Evolutionary conservation across 2,329 filamentous ascomycete species (phyloP).

Genomic region (Monilinia laxa): DNA sequence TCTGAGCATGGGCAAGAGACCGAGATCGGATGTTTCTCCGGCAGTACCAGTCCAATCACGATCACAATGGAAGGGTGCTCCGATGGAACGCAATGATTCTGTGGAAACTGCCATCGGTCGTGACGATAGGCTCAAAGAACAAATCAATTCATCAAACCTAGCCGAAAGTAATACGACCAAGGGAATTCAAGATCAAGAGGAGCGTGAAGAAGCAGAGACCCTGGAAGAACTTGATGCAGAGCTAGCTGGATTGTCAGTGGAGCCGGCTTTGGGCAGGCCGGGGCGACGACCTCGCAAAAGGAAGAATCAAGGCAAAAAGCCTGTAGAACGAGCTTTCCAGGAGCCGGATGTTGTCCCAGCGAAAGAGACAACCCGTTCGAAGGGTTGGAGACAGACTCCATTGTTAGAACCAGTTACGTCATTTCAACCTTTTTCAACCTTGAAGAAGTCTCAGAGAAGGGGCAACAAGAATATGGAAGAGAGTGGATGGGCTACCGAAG

Average conservation of each 20-base stretch:
- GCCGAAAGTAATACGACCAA: conserved; percentile 48
- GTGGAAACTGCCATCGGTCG: conserved; percentile 31
- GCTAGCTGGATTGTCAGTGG: conserved; percentile 27
- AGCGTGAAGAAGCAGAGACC: conserved; percentile 27
- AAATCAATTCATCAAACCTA: conserved; percentile 43
- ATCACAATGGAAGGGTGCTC: conserved; percentile 39
- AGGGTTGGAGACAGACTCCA: conserved; percentile 67
- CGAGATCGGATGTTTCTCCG: conserved; percentile 35
- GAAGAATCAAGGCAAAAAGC: conserved; percentile 34
- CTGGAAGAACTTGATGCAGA: conserved; percentile 35
- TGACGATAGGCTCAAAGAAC: conserved; percentile 33
- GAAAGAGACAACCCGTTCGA: conserved; percentile 51
- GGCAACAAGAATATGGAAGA: conserved; percentile 48
- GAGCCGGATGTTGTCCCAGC: conserved; percentile 46
- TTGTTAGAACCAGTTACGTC: conserved; percentile 61
- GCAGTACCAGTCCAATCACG: conserved; percentile 26
- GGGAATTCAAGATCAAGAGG: conserved; percentile 39
- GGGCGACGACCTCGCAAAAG: conserved; percentile 48
- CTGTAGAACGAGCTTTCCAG: conserved; percentile 41
- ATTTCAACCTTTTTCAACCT: conserved; percentile 60
- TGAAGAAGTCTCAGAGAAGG: conserved; percentile 56
- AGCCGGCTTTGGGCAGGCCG: conserved; percentile 30
- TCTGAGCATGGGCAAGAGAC: conserved; percentile 40
- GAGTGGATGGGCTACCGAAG: conserved; percentile 93
- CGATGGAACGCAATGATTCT: conserved; percentile 36